phyloP scores from a whole-genome alignment of 352 stramenopile genomes.

The Phytophthora capsici region DNA sequence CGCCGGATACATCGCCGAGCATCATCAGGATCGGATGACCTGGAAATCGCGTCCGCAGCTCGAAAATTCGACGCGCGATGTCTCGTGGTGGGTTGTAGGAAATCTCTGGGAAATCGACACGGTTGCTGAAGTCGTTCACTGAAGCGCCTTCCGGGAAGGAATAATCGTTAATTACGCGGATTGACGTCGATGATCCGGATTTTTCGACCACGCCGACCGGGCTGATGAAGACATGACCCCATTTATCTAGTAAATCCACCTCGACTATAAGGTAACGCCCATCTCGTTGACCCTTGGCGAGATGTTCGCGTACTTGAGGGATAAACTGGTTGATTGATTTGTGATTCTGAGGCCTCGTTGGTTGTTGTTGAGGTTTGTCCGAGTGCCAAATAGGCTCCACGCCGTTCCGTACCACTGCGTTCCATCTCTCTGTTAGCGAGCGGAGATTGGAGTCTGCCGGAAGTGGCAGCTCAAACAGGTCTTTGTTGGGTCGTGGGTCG shows the following conservation, averaged over 20 bases:
- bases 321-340: too few species aligned
- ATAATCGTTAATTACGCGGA: constrained; percentile 8
- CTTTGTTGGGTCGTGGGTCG: too few species aligned
- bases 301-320: neutral
- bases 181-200: neutral
- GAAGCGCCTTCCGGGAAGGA: neutral
- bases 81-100: neutral
- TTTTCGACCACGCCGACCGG: neutral
- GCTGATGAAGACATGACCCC: neutral
- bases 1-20: neutral
- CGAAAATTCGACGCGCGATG: neutral
- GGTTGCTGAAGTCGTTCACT: neutral
- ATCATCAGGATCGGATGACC: neutral
- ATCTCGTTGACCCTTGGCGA: neutral
- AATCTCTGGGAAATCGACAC: neutral
- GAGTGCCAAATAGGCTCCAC: too few species aligned
- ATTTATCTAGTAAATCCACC: neutral
- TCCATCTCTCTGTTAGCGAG: too few species aligned
- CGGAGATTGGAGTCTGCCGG: too few species aligned
- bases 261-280: neutral
- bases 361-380: too few species aligned
- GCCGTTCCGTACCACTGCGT: too few species aligned
- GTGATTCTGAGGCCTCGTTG: too few species aligned
- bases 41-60: neutral
- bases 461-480: too few species aligned